phyloP scores from a whole-genome alignment of 345 rosid genomes.

The Limnanthes douglasii region DNA sequence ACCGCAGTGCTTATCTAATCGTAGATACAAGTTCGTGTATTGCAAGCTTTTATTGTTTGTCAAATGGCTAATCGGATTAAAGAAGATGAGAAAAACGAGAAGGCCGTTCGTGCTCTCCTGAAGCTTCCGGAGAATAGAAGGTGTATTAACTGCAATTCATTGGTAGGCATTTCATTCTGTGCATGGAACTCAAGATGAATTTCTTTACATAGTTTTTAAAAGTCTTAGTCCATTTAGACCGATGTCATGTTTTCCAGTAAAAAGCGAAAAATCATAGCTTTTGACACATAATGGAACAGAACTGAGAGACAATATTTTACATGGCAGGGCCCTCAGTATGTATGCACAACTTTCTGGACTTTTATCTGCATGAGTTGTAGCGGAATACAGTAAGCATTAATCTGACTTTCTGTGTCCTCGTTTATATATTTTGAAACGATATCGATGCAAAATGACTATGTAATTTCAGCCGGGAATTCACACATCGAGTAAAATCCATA shows the following conservation, averaged over 20 bases:
- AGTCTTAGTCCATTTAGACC: neutral
- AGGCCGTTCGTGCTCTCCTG: conserved; percentile 48
- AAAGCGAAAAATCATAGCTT: neutral
- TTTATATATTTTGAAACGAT: neutral
- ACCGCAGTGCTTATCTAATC: no score
- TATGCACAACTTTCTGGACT: conserved; percentile 77
- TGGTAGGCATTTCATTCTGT: conserved; percentile 26
- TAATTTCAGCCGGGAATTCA: conserved; percentile 64
- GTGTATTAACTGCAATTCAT: conserved; percentile 70
- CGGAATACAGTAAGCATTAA: conserved; percentile 59
- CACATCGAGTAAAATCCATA: conserved; percentile 80
- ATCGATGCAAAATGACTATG: neutral
- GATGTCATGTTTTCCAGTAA: no score
- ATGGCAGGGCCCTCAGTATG: conserved; percentile 90
- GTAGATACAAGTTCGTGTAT: no score
- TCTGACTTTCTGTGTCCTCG: neutral
- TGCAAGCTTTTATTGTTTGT: no score
- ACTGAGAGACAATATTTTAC: neutral
- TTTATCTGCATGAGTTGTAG: conserved; percentile 84
- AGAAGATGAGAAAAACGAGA: conserved; percentile 62
- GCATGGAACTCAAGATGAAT: no score
- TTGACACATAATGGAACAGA: neutral
- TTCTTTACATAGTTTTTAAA: neutral
- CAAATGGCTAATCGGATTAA: conserved; percentile 40
- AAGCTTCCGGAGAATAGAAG: conserved; percentile 68